phyloP scores from a whole-genome alignment of 2,329 filamentous ascomycete genomes.

The Plenodomus lindquistii region DNA sequence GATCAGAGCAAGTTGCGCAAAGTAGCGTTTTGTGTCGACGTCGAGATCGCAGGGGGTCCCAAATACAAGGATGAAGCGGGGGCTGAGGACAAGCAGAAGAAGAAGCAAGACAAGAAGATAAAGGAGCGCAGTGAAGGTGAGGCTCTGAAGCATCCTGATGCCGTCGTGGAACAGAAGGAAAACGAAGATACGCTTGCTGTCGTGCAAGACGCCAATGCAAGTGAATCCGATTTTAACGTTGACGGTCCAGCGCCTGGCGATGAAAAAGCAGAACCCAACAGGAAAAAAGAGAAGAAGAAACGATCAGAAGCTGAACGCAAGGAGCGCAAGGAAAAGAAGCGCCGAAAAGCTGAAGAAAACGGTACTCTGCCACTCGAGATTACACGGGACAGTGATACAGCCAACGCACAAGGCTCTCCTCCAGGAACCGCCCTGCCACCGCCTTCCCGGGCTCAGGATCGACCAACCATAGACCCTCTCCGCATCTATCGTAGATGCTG shows the following conservation, averaged over 20 bases:
- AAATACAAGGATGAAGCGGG: constrained; percentile 69
- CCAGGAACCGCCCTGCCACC: constrained; percentile 15
- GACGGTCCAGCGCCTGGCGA: constrained; percentile 40
- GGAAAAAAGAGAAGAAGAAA: constrained; percentile 96
- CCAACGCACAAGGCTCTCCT: constrained; percentile 22
- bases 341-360: constrained; percentile 83
- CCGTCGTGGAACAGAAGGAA: constrained; percentile 59
- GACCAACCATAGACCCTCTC: constrained; percentile 86
- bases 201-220: constrained; percentile 46
- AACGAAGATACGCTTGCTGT: constrained; percentile 48
- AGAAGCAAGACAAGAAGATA: constrained; percentile 58
- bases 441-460: constrained; percentile 60
- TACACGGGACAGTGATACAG: constrained; percentile 63
- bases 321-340: constrained; percentile 86
- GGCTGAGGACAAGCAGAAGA: constrained; percentile 52
- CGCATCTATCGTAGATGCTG: constrained; percentile 94
- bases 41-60: constrained; percentile 90
- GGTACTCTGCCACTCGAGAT: constrained; percentile 85
- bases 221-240: constrained; percentile 48
- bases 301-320: constrained; percentile 90
- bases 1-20: constrained; percentile 79
- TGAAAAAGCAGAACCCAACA: constrained; percentile 51
- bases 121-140: constrained; percentile 74
- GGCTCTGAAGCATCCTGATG: constrained; percentile 69
- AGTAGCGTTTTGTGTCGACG: constrained; percentile 95